A percentile compares a stretch with the other conserved stretches of the same genome.
Evolutionary conservation across 1,284 basidiomycete species (phyloP).

Genomic region (Bondarzewia mesenterica): DNA sequence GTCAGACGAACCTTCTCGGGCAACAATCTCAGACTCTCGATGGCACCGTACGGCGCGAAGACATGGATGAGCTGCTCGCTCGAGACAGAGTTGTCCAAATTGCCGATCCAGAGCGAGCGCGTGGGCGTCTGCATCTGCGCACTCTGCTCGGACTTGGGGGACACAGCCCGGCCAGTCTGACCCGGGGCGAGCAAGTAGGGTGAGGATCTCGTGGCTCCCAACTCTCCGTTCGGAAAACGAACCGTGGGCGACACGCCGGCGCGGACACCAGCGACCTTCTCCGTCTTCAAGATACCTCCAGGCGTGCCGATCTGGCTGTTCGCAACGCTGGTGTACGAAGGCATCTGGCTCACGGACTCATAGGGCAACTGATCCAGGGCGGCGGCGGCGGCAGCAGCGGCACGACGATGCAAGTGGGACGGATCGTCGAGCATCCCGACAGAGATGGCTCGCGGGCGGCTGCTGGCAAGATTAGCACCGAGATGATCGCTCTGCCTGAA

Average conservation of each 20-base stretch:
- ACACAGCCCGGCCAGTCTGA: slow-evolving; percentile 58
- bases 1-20: slow-evolving; percentile 88
- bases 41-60: slow-evolving; percentile 93
- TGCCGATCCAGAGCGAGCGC: slow-evolving; percentile 95
- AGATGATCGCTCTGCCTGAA: slow-evolving; percentile 70
- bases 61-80: slow-evolving; percentile 92
- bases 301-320: slow-evolving; percentile 8
- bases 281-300: slow-evolving; percentile 18
- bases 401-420: slow-evolving; percentile 55
- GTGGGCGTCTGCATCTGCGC: slow-evolving; percentile 86
- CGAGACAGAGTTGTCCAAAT: slow-evolving; percentile 87
- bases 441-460: slow-evolving; percentile 80
- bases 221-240: slow-evolving; percentile 60
- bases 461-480: slow-evolving; percentile 33
- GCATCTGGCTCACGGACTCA: slow-evolving; percentile 21
- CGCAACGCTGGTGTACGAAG: slow-evolving; percentile 10
- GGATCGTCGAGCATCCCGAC: slow-evolving; percentile 86
- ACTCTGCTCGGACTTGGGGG: slow-evolving; percentile 66
- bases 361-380: slow-evolving; percentile 39
- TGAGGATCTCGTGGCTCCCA: slow-evolving; percentile 47
- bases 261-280: slow-evolving; percentile 42
- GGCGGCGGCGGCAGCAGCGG: slow-evolving; percentile 38
- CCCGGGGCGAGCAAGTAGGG: slow-evolving; percentile 37
- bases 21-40: slow-evolving; percentile 88
- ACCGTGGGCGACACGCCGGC: slow-evolving; percentile 48